Evolutionary conservation across 176 grass and related monocot species (phyloP), one percentile per base, ranked within the genome.

Genomic region (Themeda triandra): DNA sequence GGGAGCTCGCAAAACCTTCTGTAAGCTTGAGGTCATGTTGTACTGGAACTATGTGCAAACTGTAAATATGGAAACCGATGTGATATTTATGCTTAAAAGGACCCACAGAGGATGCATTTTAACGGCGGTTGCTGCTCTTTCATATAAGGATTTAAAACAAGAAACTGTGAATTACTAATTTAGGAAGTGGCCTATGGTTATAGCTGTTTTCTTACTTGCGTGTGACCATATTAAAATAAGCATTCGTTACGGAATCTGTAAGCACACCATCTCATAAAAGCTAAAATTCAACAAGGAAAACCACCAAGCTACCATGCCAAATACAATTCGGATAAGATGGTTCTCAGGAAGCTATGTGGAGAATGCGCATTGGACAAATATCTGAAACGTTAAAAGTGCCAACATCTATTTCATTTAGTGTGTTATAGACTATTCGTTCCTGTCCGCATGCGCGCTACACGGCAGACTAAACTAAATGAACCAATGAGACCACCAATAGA

Each of bases 391-490:
- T 33, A 71, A 19, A 39, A 71, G 14, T 25, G n/a, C 1, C 5
- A 29, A 19, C 32, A 71, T 29, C 77, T 81, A 81, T 32, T 60
- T 13, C 78, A 71, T 56, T 45, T 29, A 9, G 9, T 68, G n/a
- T 66, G 76, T 30, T 83, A 39, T 53, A 49, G 49, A 59, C 36
- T 37, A 71, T 42, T 31, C 4, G 0, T 51, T 51, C 27, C 21
- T 74, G 63, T 48, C 7, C 6, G 40, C 31, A 77, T 27, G 59
- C 54, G 24, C 63, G 41, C 27, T 83, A 63, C 51, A 40, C n/a
- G n/a, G 42, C 35, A 8, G 0, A 78, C 82, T 74, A 66, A 86
- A 79, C 79, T 35, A 41, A 79, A 79, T 59, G 66, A 41, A 10
- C 37, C 28, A 79, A 68, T 0, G n/a, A 46, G 63, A 14, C 6